phyloP scores from a whole-genome alignment of 164 flowering plant species.

The Magnolia sinica region DNA sequence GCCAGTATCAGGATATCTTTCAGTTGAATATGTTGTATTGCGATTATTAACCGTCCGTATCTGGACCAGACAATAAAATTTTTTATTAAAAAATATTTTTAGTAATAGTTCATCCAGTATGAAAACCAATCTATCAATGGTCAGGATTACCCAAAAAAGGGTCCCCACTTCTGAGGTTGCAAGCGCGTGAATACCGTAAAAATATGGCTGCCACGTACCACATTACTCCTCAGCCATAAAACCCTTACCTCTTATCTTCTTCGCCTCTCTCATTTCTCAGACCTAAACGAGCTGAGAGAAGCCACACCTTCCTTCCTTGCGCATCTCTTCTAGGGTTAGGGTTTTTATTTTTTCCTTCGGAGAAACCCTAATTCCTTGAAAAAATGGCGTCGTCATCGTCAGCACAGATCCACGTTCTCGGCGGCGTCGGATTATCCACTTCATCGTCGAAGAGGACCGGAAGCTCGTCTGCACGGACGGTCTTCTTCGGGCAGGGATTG shows the following conservation, averaged over 20 bases:
- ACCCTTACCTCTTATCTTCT: background rate
- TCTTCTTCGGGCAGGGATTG: conserved; percentile 34
- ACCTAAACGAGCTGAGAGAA: background rate
- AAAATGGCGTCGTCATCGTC: conserved; percentile 40
- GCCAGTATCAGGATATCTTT: too few relatives aligned
- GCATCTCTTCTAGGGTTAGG: background rate
- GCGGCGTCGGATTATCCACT: conserved; percentile 22
- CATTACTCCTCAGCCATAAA: background rate
- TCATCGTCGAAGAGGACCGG: conserved; percentile 6
- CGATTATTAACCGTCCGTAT: too few relatives aligned
- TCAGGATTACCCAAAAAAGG: too few relatives aligned
- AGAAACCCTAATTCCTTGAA: background rate
- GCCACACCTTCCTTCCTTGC: background rate
- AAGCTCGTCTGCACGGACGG: conserved; percentile 14
- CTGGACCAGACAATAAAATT: too few relatives aligned
- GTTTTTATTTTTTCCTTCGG: background rate
- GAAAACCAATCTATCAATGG: too few relatives aligned
- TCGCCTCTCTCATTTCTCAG: background rate
- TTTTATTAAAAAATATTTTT: too few relatives aligned
- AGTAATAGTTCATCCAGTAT: too few relatives aligned
- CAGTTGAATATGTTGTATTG: too few relatives aligned
- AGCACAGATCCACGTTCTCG: conserved; percentile 45
- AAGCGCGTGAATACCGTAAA: too few relatives aligned
- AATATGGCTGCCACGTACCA: background rate
- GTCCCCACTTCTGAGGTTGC: too few relatives aligned